Base-by-base conservation (phyloP, 345 rosid genomes). In the Melaleuca alternifolia region DNA sequence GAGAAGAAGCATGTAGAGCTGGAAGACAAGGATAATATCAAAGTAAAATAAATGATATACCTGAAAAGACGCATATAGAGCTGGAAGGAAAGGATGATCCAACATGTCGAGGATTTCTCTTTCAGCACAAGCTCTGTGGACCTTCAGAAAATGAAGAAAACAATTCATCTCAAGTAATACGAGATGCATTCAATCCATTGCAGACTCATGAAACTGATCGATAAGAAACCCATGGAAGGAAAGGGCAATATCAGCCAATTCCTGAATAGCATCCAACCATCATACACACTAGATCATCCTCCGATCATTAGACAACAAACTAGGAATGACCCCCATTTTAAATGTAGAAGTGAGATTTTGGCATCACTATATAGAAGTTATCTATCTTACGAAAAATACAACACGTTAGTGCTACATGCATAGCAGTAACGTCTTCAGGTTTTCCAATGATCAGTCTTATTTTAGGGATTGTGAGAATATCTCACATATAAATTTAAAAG, bases 81-180 rank as follows among this genome's bases (percentile, higher is more conserved):
- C 98, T 65, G 99, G 99, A 89, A 97, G 97, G 87, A 97, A 97
- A 89, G 99, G 98, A 88, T 97, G 99, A 91, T 97, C 99, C 92
- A 97, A 93, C 93, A 94, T 90, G 87, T 97, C 98, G 1, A 97
- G 98, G 87, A 97, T 96, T 85, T 96, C 97, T 85, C 99, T 91
- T 91, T 97, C 99, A 85, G 99, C 97, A 86, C 98, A 94, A 81
- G 98, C 99, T 91, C 99, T 96, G 87, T 97, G 99, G 10, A 97
- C 99, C 99, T 97, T 91, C 51, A 57, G 50, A 83, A 86, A 76
- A 87, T 85, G 50, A 85, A 51, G 83, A 18, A 75, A 65, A 51
- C 37, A 28, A 51, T 48, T 44, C 53, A 59, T 61, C 37, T 56
- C 23, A 46, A 57, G 52, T 13, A 61, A 54, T 23, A 83, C 15